Percentiles rank a stretch among this genome's conserved stretches.
Conservation (phyloP, 306 rosid genomes). For the Citrullus mucosospermus region DNA sequence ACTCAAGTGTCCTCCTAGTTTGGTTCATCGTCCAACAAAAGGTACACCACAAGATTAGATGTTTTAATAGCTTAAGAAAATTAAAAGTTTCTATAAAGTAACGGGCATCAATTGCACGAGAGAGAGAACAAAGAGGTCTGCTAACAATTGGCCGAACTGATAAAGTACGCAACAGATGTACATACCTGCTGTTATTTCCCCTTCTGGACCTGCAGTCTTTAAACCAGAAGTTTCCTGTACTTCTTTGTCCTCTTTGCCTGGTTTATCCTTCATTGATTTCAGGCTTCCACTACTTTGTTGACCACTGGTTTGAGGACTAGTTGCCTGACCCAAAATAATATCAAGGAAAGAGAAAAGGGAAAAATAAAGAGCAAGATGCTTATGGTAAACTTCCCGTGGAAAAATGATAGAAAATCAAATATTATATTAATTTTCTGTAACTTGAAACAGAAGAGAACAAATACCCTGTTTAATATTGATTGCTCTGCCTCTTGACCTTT, state of each 20-base stretch:
- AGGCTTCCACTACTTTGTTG: conserved; percentile 67
- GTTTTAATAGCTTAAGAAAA: neutral
- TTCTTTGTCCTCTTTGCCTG: conserved; percentile 77
- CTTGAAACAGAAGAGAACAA: neutral
- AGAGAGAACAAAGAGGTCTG: neutral
- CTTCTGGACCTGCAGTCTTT: conserved; percentile 92
- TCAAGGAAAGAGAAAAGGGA: neutral
- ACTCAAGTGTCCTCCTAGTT: neutral
- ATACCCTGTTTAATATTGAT: conserved; percentile 62
- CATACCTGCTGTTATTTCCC: conserved; percentile 84
- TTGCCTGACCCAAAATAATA: conserved; percentile 35
- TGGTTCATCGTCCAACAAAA: neutral
- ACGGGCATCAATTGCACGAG: neutral
- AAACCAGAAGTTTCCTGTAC: conserved; percentile 73
- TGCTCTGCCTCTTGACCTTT: conserved; percentile 84
- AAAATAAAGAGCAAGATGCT: neutral
- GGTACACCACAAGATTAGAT: neutral
- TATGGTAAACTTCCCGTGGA: neutral
- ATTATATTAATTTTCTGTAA: neutral
- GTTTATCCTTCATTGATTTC: conserved; percentile 81
- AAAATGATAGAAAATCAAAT: neutral
- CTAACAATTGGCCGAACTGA: neutral
- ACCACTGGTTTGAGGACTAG: conserved; percentile 70
- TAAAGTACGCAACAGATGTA: neutral
- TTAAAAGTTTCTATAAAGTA: neutral